A percentile compares a stretch with the other conserved stretches of the same genome.
phyloP scores from a whole-genome alignment of 495 filamentous ascomycete species.

The Penicillium robsamsonii region DNA sequence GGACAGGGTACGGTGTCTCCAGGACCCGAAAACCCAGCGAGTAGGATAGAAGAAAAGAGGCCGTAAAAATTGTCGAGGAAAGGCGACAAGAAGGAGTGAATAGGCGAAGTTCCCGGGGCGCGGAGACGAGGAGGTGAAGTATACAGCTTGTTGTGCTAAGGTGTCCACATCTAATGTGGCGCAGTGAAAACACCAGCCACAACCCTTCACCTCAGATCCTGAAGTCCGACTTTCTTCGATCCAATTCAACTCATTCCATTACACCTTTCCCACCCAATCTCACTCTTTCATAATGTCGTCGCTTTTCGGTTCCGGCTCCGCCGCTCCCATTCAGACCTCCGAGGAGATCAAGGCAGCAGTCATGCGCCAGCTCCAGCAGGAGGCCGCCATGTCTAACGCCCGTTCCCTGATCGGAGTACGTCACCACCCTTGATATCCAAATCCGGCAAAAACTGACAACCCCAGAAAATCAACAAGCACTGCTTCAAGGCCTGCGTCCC shows the following conservation, averaged over 20 bases:
- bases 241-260: slow-evolving; percentile 1
- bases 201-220: slow-evolving; percentile 12
- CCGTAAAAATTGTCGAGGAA: slow-evolving; percentile 14
- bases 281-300: slow-evolving; percentile 34
- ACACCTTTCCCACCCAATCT: slow-evolving; percentile 2
- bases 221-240: slow-evolving; percentile 10
- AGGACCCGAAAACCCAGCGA: slow-evolving; percentile 28
- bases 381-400: slow-evolving; percentile 73
- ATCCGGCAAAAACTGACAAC: slow-evolving; percentile 4
- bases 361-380: slow-evolving; percentile 71
- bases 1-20: slow-evolving; percentile 25
- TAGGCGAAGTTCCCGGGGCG: slow-evolving; percentile 13
- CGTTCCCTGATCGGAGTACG: slow-evolving; percentile 70
- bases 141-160: slow-evolving; percentile 21
- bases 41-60: slow-evolving; percentile 16
- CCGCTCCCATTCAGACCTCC: slow-evolving; percentile 41
- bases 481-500: slow-evolving; percentile 94
- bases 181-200: slow-evolving; percentile 30
- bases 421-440: slow-evolving; percentile 3
- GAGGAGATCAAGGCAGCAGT: slow-evolving; percentile 65
- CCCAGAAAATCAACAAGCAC: slow-evolving; percentile 91
- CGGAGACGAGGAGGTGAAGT: slow-evolving; percentile 17
- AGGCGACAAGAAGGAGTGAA: slow-evolving; percentile 20
- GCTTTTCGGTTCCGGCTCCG: slow-evolving; percentile 35
- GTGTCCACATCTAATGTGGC: slow-evolving; percentile 41